Evolutionary conservation across 768 basidiomycete species (phyloP), one percentile per base, ranked within the genome.

Genomic region (Kwoniella europaea): DNA sequence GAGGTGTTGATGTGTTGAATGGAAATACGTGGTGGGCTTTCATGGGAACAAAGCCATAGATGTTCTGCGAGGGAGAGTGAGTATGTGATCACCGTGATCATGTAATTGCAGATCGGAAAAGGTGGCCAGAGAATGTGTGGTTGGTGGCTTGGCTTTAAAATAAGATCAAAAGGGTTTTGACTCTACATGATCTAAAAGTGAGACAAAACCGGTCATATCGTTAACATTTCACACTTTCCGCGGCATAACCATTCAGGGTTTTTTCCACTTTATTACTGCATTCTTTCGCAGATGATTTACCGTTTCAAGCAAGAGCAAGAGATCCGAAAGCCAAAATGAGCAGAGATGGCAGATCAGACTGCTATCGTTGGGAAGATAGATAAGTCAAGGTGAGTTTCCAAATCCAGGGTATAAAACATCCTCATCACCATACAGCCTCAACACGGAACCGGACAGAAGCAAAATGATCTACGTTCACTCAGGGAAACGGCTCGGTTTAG

Each of bases 151-250:
- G 46, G 46, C 46, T 50, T 50, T 50, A 18, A 18, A 15, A 18
- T 15, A 18, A 4, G 18, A 13, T 50, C 13, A 18, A 50, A 50
- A 56, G 55, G n/a, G 55, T 18, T 24, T 41, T 16, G 27, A 13
- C 27, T 35, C 15, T 58, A 58, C 9, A 58, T 27, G 12, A 9
- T 13, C 9, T 24, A 35, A 27, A 58, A 24, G 35, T 58, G 57
- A 58, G 57, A 58, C 57, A 58, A 58, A 42, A 42, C 57, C 57
- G 57, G 57, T 58, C 57, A 35, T 29, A 58, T 56, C 35, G 35
- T 35, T 35, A 35, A 35, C 35, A 6, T 50, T 50, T 50, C 46
- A 50, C 46, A 50, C 46, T 50, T 50, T 50, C 46, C 46, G 35
- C 35, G 35, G 35, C 35, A 35, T 35, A 35, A 7, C 6, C 35